Evolutionary conservation across 768 basidiomycete species (phyloP).

Genomic region (Suillus decipiens): DNA sequence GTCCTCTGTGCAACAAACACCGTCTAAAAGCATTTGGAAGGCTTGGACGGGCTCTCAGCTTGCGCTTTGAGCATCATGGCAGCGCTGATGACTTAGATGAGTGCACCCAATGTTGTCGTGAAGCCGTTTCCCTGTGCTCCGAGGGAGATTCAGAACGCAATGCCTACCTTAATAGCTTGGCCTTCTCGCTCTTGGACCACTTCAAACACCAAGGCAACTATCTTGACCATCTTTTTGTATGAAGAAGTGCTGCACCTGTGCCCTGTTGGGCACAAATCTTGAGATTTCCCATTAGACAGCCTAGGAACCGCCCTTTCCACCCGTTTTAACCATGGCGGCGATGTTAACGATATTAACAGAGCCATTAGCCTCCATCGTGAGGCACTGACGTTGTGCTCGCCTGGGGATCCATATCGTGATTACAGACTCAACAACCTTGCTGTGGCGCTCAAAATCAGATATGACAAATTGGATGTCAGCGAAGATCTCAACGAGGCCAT

Average conservation of each 20-base stretch:
- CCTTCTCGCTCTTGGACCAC: background rate
- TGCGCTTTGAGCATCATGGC: background rate
- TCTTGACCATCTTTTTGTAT: background rate
- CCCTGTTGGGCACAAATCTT: background rate
- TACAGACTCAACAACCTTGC: background rate
- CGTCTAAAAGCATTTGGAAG: background rate
- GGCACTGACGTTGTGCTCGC: background rate
- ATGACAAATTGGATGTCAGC: background rate
- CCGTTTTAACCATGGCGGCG: no score
- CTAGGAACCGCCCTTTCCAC: background rate
- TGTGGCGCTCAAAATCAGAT: background rate
- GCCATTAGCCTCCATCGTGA: background rate
- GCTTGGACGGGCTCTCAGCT: accelerated
- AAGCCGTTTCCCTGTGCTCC: background rate
- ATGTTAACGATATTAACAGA: no score
- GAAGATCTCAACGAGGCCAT: background rate
- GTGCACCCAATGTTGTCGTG: background rate
- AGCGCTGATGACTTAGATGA: background rate
- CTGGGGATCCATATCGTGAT: background rate
- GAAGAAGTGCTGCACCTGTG: background rate
- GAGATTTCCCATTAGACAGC: background rate
- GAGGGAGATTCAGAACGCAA: accelerated
- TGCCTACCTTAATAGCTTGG: background rate
- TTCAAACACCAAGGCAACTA: background rate
- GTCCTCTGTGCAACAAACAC: background rate